Conservation (phyloP, 495 filamentous ascomycete genomes). For the Rusavskia elegans region DNA sequence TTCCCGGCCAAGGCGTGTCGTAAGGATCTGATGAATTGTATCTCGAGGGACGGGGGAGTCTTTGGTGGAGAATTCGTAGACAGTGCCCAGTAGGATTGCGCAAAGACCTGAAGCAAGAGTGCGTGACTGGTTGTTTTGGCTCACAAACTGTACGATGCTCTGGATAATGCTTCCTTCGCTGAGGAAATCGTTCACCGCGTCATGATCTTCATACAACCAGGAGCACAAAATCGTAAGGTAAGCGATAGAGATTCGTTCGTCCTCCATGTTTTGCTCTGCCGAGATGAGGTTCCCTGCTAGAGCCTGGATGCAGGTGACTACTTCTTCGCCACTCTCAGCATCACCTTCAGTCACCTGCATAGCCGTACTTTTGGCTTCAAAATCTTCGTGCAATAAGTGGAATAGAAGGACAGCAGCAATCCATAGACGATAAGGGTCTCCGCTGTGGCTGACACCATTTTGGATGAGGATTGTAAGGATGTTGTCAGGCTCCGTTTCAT, state of each 20-base stretch:
- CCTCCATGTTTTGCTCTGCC: slow-evolving; percentile 55
- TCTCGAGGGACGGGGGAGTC: slow-evolving; percentile 81
- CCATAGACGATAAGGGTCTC: slow-evolving; percentile 83
- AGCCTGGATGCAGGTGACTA: slow-evolving; percentile 82
- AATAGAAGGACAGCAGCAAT: slow-evolving; percentile 82
- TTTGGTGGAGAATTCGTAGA: slow-evolving; percentile 96
- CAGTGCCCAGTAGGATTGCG: slow-evolving; percentile 66
- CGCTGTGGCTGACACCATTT: slow-evolving; percentile 36
- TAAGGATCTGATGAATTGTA: slow-evolving; percentile 67
- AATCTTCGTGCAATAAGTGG: slow-evolving; percentile 74
- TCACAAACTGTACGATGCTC: slow-evolving; percentile 60
- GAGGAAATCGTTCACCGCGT: slow-evolving; percentile 85
- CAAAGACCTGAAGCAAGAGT: slow-evolving; percentile 68
- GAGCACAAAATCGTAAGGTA: slow-evolving; percentile 87
- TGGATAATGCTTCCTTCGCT: slow-evolving; percentile 89
- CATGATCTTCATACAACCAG: slow-evolving; percentile 85
- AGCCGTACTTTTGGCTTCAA: slow-evolving; percentile 61
- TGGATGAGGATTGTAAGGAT: slow-evolving; percentile 64
- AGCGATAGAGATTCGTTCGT: slow-evolving; percentile 67
- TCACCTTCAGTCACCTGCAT: slow-evolving; percentile 80
- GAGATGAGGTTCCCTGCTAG: slow-evolving; percentile 69
- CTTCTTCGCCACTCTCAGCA: slow-evolving; percentile 81
- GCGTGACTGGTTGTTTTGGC: slow-evolving; percentile 39
- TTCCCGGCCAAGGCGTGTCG: slow-evolving; percentile 67
- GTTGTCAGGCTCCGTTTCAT: slow-evolving; percentile 77